Evolutionary conservation across 169 alveolate species (phyloP).

Genomic region (Eimeria acervulina): DNA sequence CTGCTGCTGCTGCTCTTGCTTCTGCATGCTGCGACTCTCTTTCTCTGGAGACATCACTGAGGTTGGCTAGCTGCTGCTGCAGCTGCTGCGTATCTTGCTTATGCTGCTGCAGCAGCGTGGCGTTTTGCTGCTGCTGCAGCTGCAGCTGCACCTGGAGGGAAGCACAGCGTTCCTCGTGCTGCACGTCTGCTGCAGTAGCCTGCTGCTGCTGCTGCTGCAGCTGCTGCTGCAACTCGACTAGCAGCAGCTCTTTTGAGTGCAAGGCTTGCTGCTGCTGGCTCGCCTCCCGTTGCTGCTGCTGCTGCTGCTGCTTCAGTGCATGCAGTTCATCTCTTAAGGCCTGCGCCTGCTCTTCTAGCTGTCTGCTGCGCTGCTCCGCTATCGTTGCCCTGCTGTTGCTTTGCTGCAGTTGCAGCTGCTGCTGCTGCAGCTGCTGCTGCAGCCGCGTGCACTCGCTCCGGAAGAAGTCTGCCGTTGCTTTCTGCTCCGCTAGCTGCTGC

Average conservation of each 20-base stretch:
- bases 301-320: constrained; percentile 52
- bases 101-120: constrained; percentile 73
- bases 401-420: constrained; percentile 76
- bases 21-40: constrained; percentile 57
- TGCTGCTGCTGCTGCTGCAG: constrained; percentile 60
- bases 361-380: constrained; percentile 70
- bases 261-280: constrained; percentile 46
- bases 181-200: constrained; percentile 19
- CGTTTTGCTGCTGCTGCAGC: constrained; percentile 75
- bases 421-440: constrained; percentile 70
- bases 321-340: constrained; percentile 8
- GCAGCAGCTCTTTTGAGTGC: constrained; percentile 37
- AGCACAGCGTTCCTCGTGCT: constrained; percentile 66
- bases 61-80: constrained; percentile 66
- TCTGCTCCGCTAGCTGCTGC: constrained; percentile 80
- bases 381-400: constrained; percentile 57
- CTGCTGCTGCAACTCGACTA: constrained; percentile 3
- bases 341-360: not conserved
- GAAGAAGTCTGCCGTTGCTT: constrained; percentile 73
- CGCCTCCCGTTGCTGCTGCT: constrained; percentile 43
- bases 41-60: not conserved
- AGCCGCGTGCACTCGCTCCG: constrained; percentile 60
- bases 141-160: constrained; percentile 78
- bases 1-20: constrained; percentile 66
- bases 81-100: constrained; percentile 64